These are phyloP conservation scores for Mycena citricolor DNA, from an alignment of 1,284 basidiomycete species.

Conservation along the genomic window DNA sequence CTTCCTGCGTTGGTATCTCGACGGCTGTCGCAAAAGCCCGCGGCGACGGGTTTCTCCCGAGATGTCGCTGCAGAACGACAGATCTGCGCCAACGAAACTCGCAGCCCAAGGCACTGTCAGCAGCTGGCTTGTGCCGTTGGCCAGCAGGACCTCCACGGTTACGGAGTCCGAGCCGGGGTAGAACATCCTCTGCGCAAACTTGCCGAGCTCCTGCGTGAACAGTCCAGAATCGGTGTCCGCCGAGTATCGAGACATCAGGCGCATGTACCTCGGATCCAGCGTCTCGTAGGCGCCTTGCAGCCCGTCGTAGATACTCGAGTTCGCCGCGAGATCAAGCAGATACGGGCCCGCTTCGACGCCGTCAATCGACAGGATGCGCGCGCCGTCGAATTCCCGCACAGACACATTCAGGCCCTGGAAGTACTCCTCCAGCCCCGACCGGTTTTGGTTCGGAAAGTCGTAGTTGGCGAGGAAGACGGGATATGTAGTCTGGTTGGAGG, in stretches of 20 bases:
- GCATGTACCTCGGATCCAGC: slow-evolving; percentile 19
- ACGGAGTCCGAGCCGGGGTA: slow-evolving; percentile 20
- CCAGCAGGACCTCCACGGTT: slow-evolving; percentile 2
- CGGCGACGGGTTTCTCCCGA: slow-evolving; percentile 13
- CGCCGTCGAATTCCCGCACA: slow-evolving; percentile 19
- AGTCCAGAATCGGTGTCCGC: slow-evolving; percentile 8
- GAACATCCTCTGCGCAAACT: slow-evolving; percentile 19
- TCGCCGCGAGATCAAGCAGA: slow-evolving; percentile 15
- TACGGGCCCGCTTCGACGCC: slow-evolving; percentile 16
- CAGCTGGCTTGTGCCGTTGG: slow-evolving; percentile 2
- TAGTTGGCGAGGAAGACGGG: slow-evolving; percentile 23
- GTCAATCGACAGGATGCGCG: slow-evolving; percentile 18
- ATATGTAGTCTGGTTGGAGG: slow-evolving; percentile 1
- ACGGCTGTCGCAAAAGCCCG: not conserved
- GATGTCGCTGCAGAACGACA: no score
- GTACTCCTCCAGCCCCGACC: slow-evolving; percentile 18
- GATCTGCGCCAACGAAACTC: slow-evolving; percentile 14
- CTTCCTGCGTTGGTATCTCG: slow-evolving; percentile 1
- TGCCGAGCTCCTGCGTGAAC: slow-evolving; percentile 17
- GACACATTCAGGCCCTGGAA: slow-evolving; percentile 10
- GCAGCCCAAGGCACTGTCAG: slow-evolving; percentile 22
- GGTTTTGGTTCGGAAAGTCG: slow-evolving; percentile 20
- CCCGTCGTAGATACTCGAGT: slow-evolving; percentile 21
- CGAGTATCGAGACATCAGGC: slow-evolving; percentile 20
- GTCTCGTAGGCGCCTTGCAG: slow-evolving; percentile 20